phyloP scores from a whole-genome alignment of 2,329 filamentous ascomycete species.

The Colletotrichum simmondsii region DNA sequence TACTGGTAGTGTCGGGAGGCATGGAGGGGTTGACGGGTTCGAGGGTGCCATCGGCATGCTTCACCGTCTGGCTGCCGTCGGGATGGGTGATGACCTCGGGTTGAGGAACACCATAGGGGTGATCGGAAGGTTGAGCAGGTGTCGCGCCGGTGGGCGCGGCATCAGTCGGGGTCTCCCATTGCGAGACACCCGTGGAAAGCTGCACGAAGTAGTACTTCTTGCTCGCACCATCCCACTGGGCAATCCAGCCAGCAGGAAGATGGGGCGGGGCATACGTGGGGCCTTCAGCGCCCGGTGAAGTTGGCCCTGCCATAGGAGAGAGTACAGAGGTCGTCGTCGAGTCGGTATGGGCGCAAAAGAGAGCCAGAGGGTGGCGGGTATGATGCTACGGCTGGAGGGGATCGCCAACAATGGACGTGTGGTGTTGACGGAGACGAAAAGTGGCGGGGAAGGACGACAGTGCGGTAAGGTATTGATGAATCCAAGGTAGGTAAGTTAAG shows the following conservation, averaged over 20 bases:
- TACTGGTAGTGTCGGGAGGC: constrained; percentile 58
- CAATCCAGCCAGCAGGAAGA: constrained; percentile 74
- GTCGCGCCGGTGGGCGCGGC: constrained; percentile 71
- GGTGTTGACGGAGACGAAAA: constrained; percentile 2
- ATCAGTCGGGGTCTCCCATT: constrained; percentile 78
- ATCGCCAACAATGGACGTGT: constrained; percentile 11
- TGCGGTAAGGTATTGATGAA: constrained; percentile 16
- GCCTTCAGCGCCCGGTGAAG: constrained; percentile 68
- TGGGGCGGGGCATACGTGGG: constrained; percentile 69
- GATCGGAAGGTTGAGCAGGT: constrained; percentile 64
- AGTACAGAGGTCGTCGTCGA: neutral
- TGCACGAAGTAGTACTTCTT: constrained; percentile 79
- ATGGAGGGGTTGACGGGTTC: constrained; percentile 66
- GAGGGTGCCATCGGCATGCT: constrained; percentile 69
- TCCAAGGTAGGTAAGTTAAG: neutral
- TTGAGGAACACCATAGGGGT: constrained; percentile 71
- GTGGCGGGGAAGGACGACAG: constrained; percentile 7
- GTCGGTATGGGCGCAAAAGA: neutral
- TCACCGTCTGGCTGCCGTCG: constrained; percentile 71
- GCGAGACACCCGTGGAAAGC: constrained; percentile 76
- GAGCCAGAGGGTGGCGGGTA: neutral
- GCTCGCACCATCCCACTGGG: constrained; percentile 73
- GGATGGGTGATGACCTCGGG: constrained; percentile 69
- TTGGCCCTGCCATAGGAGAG: constrained; percentile 63
- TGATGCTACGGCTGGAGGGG: neutral